Conservation (phyloP, 352 stramenopile genomes). For the Elongisporangium prolatum region DNA sequence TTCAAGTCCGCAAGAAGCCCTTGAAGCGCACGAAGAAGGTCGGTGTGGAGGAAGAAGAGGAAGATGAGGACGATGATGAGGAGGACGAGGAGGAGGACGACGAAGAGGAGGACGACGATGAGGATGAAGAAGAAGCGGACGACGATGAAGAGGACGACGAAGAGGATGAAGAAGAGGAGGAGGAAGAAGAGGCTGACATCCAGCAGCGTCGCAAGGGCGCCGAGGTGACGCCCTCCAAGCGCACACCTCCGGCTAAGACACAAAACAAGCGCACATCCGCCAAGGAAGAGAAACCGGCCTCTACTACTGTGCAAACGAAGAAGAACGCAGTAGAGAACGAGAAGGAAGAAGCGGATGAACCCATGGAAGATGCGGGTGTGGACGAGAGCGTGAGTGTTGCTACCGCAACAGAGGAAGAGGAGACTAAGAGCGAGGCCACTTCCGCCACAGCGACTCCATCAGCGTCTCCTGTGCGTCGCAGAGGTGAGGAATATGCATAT, state of each 20-base stretch:
- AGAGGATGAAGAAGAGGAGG: constrained; percentile 13
- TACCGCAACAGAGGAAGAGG: constrained; percentile 14
- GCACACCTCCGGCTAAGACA: constrained; percentile 1
- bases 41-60: constrained; percentile 16
- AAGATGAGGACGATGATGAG: constrained; percentile 18
- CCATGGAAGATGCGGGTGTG: constrained; percentile 10
- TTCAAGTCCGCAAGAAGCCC: constrained; percentile 1
- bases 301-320: background rate
- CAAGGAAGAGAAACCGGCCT: background rate
- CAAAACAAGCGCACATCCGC: constrained; percentile 3
- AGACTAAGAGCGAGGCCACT: constrained; percentile 15
- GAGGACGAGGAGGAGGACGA: constrained; percentile 11
- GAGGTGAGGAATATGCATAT: constrained; percentile 19
- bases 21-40: constrained; percentile 7
- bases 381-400: constrained; percentile 8
- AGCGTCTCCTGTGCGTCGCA: constrained; percentile 36
- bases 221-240: background rate
- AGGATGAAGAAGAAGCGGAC: constrained; percentile 19
- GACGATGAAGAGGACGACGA: constrained; percentile 15
- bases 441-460: constrained; percentile 22
- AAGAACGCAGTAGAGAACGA: constrained; percentile 19
- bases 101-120: constrained; percentile 1
- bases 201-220: constrained; percentile 11
- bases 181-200: constrained; percentile 8
- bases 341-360: constrained; percentile 10